These are phyloP conservation scores for Arthrocladium fulminans DNA, from an alignment of 2,329 filamentous ascomycete species.

Conservation along the genomic window DNA sequence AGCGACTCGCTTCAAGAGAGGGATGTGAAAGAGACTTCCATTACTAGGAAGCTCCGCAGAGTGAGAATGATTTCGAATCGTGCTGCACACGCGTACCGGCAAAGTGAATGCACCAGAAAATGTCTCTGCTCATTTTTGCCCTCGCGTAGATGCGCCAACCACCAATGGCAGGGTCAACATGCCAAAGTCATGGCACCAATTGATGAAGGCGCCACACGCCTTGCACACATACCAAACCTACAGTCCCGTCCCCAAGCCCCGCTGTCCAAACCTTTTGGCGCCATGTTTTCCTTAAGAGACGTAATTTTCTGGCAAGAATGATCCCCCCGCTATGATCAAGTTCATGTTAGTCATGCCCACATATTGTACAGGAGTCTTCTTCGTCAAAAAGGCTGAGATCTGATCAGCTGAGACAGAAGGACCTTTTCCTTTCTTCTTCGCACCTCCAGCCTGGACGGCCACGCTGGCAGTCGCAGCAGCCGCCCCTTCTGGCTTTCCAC, in stretches of 20 bases:
- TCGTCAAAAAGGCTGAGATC: slow-evolving; percentile 88
- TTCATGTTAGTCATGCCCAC: slow-evolving; percentile 95
- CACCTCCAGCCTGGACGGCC: slow-evolving; percentile 21
- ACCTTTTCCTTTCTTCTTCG: slow-evolving; percentile 74
- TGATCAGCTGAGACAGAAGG: slow-evolving; percentile 86
- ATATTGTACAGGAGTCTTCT: slow-evolving; percentile 90
- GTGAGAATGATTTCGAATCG: no score
- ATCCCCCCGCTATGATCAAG: slow-evolving; percentile 74
- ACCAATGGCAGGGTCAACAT: no score
- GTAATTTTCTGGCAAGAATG: slow-evolving; percentile 45
- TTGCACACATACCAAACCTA: background rate
- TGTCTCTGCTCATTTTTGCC: no score
- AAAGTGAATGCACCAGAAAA: no score
- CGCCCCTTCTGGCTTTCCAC: slow-evolving; percentile 9
- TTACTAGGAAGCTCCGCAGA: no score
- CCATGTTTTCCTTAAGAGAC: background rate
- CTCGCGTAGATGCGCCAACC: no score
- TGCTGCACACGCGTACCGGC: no score
- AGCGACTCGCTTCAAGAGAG: no score
- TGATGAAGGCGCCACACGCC: background rate
- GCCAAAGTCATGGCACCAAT: no score
- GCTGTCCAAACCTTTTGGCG: background rate
- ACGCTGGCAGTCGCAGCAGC: slow-evolving; percentile 36
- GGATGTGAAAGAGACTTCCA: no score
- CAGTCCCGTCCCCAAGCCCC: background rate